Evolutionary conservation across 257 asterid species (phyloP).

Genomic region (Solanum microdontum): DNA sequence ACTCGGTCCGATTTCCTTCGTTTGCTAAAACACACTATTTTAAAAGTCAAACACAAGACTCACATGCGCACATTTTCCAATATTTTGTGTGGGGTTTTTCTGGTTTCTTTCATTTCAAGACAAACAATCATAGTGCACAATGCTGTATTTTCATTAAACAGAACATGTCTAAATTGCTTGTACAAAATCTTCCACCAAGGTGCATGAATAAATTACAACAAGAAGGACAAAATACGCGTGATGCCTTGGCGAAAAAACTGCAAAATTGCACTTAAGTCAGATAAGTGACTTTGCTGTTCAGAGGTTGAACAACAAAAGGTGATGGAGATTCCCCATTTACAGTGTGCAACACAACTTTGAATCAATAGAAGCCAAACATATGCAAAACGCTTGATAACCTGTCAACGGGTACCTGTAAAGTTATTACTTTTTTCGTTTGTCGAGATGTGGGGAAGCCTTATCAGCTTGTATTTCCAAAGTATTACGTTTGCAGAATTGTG

Average conservation of each 20-base stretch:
- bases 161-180: neutral
- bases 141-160: neutral
- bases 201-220: neutral
- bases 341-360: conserved; percentile 85
- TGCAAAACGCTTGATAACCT: conserved; percentile 91
- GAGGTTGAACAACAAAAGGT: conserved; percentile 15
- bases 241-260: neutral
- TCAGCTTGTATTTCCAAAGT: neutral
- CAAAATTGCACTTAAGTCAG: neutral
- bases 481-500: neutral
- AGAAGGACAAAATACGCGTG: no score
- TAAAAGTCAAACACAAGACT: neutral
- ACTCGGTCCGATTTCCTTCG: no score
- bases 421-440: neutral
- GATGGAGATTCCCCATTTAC: conserved; percentile 7
- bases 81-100: no score
- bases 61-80: neutral
- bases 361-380: conserved; percentile 82
- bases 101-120: neutral
- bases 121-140: neutral
- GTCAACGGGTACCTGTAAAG: conserved; percentile 48
- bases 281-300: neutral
- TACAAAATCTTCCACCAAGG: neutral
- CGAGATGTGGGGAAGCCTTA: neutral
- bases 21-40: neutral